Evolutionary conservation across 176 grass and related monocot genomes (phyloP).

Genomic region (Musa acuminata): DNA sequence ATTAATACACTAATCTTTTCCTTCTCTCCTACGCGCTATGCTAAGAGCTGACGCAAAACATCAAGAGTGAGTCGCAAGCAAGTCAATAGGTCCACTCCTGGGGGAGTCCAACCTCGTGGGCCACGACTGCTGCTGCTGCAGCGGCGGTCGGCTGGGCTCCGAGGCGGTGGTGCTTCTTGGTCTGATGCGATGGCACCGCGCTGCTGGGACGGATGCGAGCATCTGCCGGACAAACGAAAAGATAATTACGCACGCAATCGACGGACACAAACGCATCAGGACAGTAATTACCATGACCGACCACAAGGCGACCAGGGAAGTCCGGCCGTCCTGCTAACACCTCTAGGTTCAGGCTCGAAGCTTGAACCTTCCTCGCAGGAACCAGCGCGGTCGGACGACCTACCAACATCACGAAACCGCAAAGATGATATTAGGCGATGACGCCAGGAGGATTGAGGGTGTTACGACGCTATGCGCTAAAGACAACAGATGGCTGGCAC

Average conservation of each 20-base stretch:
- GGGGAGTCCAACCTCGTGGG: constrained; percentile 21
- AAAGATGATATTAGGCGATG: not conserved
- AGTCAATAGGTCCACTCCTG: constrained; percentile 26
- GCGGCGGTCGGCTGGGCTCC: not conserved
- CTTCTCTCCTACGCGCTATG: no score
- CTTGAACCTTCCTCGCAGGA: not conserved
- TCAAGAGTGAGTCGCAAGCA: not conserved
- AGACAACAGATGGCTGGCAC: no score
- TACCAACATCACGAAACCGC: not conserved
- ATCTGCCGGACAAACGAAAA: constrained; percentile 10
- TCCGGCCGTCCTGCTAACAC: not conserved
- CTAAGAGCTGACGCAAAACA: no score
- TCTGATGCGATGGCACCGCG: constrained; percentile 43
- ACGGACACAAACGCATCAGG: no score
- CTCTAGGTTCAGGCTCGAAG: not conserved
- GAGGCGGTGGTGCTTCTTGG: not conserved
- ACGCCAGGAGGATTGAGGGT: not conserved
- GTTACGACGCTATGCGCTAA: not conserved
- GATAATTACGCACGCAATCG: not conserved
- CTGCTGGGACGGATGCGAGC: constrained; percentile 46
- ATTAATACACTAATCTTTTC: not conserved
- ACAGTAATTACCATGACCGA: not conserved
- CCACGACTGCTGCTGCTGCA: constrained; percentile 13
- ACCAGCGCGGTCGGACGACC: not conserved
- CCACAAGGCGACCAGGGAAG: not conserved